Evolutionary conservation across 352 stramenopile genomes (phyloP).

Genomic region (Thraustochytrium sp.): DNA sequence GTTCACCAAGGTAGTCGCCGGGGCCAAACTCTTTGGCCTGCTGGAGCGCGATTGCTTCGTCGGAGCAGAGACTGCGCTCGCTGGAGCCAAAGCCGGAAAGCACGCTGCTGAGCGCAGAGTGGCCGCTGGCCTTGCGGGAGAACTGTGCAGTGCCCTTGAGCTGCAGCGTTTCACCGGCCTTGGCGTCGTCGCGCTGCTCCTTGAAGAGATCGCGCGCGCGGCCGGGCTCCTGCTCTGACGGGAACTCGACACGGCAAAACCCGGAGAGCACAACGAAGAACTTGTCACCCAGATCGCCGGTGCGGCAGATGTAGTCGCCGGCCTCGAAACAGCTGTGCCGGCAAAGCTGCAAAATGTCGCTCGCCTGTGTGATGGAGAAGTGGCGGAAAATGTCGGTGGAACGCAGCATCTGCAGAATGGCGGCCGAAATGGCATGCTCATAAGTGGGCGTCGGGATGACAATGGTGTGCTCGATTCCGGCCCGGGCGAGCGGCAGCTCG

Average conservation of each 20-base stretch:
- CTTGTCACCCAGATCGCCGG: constrained; percentile 57
- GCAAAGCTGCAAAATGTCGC: constrained; percentile 34
- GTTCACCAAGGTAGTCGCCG: constrained; percentile 72
- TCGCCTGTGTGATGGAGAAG: constrained; percentile 34
- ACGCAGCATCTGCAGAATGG: constrained; percentile 51
- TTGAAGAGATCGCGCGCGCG: background rate
- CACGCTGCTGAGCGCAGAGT: background rate
- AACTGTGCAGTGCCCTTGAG: background rate
- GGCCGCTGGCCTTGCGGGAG: background rate
- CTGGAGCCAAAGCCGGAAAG: background rate
- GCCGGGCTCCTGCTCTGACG: background rate
- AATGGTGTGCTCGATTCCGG: constrained; percentile 28
- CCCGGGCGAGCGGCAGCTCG: background rate
- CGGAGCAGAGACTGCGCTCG: background rate
- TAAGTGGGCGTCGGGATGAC: background rate
- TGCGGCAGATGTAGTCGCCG: constrained; percentile 33
- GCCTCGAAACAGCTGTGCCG: constrained; percentile 43
- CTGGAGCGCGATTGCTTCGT: background rate
- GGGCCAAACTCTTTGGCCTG: constrained; percentile 63
- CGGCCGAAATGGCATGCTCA: constrained; percentile 27
- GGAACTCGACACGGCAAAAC: background rate
- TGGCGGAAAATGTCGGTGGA: constrained; percentile 41
- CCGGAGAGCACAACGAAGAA: constrained; percentile 52
- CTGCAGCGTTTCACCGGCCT: background rate
- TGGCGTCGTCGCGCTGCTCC: background rate